Conservation (phyloP, 1,139 yeast genomes). For the Suhomyces kunorum region DNA sequence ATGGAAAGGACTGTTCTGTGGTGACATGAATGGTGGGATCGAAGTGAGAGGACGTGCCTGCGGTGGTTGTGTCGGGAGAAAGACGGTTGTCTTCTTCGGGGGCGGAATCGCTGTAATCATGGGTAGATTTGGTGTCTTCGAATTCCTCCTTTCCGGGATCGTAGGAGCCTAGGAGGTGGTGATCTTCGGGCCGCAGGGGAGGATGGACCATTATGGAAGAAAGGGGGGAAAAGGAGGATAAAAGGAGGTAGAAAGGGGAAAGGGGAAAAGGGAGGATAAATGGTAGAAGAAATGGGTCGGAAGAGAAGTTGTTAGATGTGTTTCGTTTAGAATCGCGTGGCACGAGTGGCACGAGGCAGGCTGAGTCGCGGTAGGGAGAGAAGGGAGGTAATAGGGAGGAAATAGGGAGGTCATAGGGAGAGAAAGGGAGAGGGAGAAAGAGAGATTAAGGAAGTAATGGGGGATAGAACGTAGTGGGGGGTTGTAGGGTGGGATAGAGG, state of each 20-base stretch:
- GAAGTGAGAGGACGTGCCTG: conserved; percentile 3
- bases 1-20: conserved; percentile 4
- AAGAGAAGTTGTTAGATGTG: too few species aligned
- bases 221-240: not conserved
- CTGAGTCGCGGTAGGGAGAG: not conserved
- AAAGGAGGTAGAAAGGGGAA: not conserved
- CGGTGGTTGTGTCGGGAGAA: not conserved
- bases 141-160: conserved; percentile 5
- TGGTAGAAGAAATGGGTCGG: not conserved
- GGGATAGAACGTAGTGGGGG: not conserved
- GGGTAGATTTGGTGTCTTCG: conserved; percentile 1
- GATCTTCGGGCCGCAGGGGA: conserved; percentile 1
- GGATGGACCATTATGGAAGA: not conserved
- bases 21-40: conserved; percentile 6
- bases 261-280: not conserved
- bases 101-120: not conserved
- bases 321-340: too few species aligned
- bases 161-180: conserved; percentile 12
- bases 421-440: not conserved
- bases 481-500: too few species aligned
- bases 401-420: not conserved
- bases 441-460: not conserved
- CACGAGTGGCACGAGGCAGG: too few species aligned
- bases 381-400: not conserved
- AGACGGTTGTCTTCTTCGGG: conserved; percentile 7